Conservation (phyloP, 352 stramenopile species). For the Phytophthora sojae region DNA sequence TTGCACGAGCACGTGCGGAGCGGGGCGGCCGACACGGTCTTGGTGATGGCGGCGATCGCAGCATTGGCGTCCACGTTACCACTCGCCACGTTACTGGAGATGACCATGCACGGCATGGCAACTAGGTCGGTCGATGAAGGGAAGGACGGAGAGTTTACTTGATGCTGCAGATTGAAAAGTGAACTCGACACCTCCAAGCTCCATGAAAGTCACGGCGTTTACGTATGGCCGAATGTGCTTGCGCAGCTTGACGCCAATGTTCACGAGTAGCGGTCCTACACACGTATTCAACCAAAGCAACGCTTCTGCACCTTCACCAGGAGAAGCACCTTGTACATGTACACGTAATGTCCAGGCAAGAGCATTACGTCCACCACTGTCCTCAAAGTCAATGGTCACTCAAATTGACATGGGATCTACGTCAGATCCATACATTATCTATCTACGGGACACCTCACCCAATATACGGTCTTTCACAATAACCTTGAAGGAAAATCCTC, state of each 20-base stretch:
- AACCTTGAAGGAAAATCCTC: no score
- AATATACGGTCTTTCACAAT: no score
- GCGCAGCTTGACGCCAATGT: conserved; percentile 1
- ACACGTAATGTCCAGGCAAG: no score
- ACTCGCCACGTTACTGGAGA: conserved; percentile 35
- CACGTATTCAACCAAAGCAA: no score
- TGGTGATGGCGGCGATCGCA: conserved; percentile 22
- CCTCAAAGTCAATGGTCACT: no score
- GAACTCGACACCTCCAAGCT: not conserved
- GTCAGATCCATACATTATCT: no score
- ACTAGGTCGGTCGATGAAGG: not conserved
- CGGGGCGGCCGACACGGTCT: conserved; percentile 24
- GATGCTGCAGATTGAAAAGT: conserved; percentile 4
- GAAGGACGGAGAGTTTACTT: no score
- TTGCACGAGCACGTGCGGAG: conserved; percentile 28
- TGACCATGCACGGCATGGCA: conserved; percentile 37
- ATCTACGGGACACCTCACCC: no score
- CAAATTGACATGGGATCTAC: no score
- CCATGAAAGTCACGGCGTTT: conserved; percentile 2
- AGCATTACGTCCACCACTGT: no score
- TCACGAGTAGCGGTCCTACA: not conserved
- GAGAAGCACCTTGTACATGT: no score
- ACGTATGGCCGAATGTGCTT: conserved; percentile 14
- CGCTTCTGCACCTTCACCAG: no score
- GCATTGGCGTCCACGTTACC: conserved; percentile 25